Evolutionary conservation across 192 early-diverging fungal species (phyloP).

Genomic region (Entomortierella parvispora): DNA sequence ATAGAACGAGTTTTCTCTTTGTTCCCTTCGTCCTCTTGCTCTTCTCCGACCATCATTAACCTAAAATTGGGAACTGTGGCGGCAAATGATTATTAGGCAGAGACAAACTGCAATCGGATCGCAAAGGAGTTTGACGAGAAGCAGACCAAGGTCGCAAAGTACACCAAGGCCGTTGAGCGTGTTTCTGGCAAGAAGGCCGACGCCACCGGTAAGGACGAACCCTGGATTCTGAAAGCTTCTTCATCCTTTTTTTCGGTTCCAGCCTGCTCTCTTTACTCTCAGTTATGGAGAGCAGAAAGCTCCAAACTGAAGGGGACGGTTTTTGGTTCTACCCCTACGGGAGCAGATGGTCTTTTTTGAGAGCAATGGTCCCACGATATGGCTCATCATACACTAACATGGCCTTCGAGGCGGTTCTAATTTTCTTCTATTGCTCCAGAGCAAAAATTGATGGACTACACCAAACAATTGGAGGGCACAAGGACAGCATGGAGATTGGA

Average conservation of each 20-base stretch:
- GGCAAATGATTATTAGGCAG: slow-evolving; percentile 18
- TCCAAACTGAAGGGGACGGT: neutral
- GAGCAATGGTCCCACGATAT: neutral
- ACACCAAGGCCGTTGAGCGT: slow-evolving; percentile 32
- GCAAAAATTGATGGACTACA: slow-evolving; percentile 46
- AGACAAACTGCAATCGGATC: slow-evolving; percentile 38
- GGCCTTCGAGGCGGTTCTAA: neutral
- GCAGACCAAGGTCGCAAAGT: slow-evolving; percentile 43
- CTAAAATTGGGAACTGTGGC: too few relatives aligned
- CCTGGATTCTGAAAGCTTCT: too few relatives aligned
- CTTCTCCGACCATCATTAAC: neutral
- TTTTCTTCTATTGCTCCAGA: slow-evolving; percentile 14
- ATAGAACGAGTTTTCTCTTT: neutral
- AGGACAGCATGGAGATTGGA: slow-evolving; percentile 42
- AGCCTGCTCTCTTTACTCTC: too few relatives aligned
- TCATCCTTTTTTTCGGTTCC: too few relatives aligned
- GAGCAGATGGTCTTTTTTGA: too few relatives aligned
- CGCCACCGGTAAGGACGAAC: slow-evolving; percentile 34
- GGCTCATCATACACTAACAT: slow-evolving; percentile 2
- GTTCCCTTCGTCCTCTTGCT: neutral
- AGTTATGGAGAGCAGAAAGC: neutral
- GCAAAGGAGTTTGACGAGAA: slow-evolving; percentile 52
- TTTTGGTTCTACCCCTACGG: neutral
- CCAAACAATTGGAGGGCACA: slow-evolving; percentile 31
- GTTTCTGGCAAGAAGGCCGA: slow-evolving; percentile 44